A percentile compares a stretch with the other conserved stretches of the same genome.
Conservation (phyloP, 177 flowering plant genomes). For the Telopea speciosissima region DNA sequence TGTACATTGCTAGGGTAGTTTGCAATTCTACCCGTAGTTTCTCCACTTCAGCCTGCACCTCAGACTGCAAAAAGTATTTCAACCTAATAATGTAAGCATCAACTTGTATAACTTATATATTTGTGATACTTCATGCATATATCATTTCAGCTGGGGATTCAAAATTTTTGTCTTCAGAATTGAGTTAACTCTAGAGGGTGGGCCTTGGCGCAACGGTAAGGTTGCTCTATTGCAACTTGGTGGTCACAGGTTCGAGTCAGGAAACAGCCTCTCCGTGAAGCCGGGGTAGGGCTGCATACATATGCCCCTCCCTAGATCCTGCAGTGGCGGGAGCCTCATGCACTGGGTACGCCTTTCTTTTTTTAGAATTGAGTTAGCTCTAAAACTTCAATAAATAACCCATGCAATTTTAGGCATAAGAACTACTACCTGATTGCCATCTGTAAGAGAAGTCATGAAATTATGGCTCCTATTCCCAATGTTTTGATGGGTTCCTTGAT, state of each 20-base stretch:
- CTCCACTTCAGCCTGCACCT: slow-evolving; percentile 48
- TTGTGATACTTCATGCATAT: no score
- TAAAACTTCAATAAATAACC: neutral
- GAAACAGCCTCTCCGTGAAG: no score
- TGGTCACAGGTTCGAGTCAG: no score
- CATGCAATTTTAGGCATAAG: neutral
- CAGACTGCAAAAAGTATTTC: slow-evolving; percentile 31
- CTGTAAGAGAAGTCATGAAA: slow-evolving; percentile 19
- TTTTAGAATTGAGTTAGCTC: neutral
- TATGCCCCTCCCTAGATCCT: no score
- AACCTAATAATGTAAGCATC: neutral
- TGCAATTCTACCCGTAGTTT: slow-evolving; percentile 48
- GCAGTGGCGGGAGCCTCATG: no score
- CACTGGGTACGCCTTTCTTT: no score
- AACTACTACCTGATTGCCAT: slow-evolving; percentile 27
- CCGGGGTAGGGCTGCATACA: no score
- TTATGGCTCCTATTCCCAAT: slow-evolving; percentile 9
- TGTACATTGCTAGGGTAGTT: slow-evolving; percentile 52
- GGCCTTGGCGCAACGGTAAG: no score
- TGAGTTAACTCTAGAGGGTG: neutral
- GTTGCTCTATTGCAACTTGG: no score
- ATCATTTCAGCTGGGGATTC: neutral
- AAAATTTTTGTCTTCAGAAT: neutral
- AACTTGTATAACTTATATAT: neutral
- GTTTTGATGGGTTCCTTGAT: slow-evolving; percentile 17